Evolutionary conservation across 2,329 filamentous ascomycete genomes (phyloP).

Genomic region (Metarhizium album): DNA sequence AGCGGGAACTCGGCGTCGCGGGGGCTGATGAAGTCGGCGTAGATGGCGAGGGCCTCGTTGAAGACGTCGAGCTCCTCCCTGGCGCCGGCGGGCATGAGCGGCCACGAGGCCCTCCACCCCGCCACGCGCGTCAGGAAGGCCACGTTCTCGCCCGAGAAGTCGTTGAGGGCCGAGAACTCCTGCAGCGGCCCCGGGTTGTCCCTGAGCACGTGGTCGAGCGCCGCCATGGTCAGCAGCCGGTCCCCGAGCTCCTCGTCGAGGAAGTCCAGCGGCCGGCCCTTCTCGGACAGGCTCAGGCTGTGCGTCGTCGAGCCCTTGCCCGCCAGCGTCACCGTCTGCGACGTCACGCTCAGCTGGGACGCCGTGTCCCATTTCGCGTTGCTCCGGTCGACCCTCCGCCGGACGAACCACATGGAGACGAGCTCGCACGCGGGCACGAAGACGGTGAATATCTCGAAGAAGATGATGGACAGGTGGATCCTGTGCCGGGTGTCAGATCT

Average conservation of each 20-base stretch:
- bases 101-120: constrained; percentile 36
- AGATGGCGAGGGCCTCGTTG: constrained; percentile 48
- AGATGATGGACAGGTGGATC: constrained; percentile 43
- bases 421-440: constrained; percentile 50
- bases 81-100: background rate
- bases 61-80: constrained; percentile 32
- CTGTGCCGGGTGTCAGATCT: constrained; percentile 13
- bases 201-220: constrained; percentile 48
- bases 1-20: constrained; percentile 51
- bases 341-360: constrained; percentile 2
- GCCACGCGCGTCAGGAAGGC: constrained; percentile 48
- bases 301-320: constrained; percentile 11
- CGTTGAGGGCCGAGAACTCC: constrained; percentile 50
- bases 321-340: background rate
- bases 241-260: constrained; percentile 17
- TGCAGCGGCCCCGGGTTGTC: constrained; percentile 48
- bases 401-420: constrained; percentile 24
- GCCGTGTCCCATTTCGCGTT: constrained; percentile 10
- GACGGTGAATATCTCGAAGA: constrained; percentile 50
- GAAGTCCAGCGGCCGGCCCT: constrained; percentile 3
- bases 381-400: constrained; percentile 15
- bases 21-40: constrained; percentile 46
- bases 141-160: constrained; percentile 62
- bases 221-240: constrained; percentile 45
- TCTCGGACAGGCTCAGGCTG: constrained; percentile 5